Conservation (phyloP, 495 filamentous ascomycete genomes). For the Beverwykella pulmonaria region DNA sequence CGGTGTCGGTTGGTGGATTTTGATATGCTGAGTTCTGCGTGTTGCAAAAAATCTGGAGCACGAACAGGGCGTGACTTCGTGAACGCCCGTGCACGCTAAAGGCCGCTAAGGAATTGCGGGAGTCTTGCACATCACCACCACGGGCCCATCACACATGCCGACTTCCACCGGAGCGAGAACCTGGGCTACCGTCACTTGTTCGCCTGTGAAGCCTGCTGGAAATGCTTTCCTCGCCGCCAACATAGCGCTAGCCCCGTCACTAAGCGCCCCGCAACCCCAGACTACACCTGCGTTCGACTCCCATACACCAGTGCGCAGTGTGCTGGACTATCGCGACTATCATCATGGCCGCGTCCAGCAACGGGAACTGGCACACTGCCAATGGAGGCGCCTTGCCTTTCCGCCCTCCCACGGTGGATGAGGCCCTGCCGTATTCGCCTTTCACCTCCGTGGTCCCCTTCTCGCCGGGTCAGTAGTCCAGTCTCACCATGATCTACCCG, state of each 20-base stretch:
- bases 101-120: not conserved
- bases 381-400: slow-evolving; percentile 34
- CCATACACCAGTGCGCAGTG: not conserved
- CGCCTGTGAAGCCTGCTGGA: not conserved
- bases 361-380: slow-evolving; percentile 22
- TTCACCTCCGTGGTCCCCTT: slow-evolving; percentile 89
- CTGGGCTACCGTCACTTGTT: not conserved
- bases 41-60: not conserved
- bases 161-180: not conserved
- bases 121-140: slow-evolving; percentile 1
- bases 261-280: not conserved
- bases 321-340: not conserved
- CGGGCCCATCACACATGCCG: not conserved
- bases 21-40: not conserved
- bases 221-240: not conserved
- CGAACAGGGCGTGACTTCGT: slow-evolving; percentile 2
- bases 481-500: not conserved
- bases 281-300: not conserved
- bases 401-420: slow-evolving; percentile 66
- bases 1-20: not conserved
- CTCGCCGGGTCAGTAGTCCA: slow-evolving; percentile 64
- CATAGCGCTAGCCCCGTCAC: not conserved
- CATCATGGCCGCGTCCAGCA: slow-evolving; percentile 16
- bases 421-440: slow-evolving; percentile 89
- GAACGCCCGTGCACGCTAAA: not conserved